Evolutionary conservation across 2,329 filamentous ascomycete genomes (phyloP), one percentile per base, ranked within the genome.

Genomic region (Coniochaeta ligniaria): DNA sequence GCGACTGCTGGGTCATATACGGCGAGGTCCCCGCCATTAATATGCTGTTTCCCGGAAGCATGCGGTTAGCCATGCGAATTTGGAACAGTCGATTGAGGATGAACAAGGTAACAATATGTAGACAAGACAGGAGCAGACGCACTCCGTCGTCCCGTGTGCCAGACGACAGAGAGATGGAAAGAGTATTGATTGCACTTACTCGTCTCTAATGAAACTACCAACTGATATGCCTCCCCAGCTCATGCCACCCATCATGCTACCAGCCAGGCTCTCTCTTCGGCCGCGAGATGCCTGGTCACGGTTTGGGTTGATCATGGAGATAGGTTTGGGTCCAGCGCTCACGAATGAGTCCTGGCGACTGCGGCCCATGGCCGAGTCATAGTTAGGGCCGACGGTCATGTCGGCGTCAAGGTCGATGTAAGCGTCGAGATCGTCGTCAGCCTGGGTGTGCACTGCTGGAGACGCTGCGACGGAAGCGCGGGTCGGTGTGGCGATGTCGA

Each of bases 11-110:
- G 61, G 83, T 87, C 62, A 78, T 73, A 70, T 94, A 96, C 12
- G 95, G 95, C n/a, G 95, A 98, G 20, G 92, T 97, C 69, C 95
- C 93, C 62, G 91, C 87, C 91, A 97, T 97, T 73, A 96, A 88
- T 71, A 97, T 93, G 74, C 92, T 97, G 72, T 67, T 61, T 67
- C 52, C 66, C 54, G 33, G 61, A 67, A 60, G 24, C 55, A 62
- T 35, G 31, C n/a, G 54, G 68, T 75, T 67, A 73, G 70, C 63
- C 66, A 60, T 65, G 63, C 58, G 58, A 14, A 57, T 11, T 57
- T 31, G 22, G 22, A 7, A 52, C 24, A 52, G 14, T 36, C 17
- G 22, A 24, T 24, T 14, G 31, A 36, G 31, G 26, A 38, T 20
- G 12, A 24, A 57, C 50, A 12, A 33, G 50, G 22, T 2, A 35